A percentile compares a stretch with the other conserved stretches of the same genome.
These are phyloP conservation scores for Saprolegnia diclina DNA, from an alignment of 352 stramenopile species.

Conservation along the genomic window DNA sequence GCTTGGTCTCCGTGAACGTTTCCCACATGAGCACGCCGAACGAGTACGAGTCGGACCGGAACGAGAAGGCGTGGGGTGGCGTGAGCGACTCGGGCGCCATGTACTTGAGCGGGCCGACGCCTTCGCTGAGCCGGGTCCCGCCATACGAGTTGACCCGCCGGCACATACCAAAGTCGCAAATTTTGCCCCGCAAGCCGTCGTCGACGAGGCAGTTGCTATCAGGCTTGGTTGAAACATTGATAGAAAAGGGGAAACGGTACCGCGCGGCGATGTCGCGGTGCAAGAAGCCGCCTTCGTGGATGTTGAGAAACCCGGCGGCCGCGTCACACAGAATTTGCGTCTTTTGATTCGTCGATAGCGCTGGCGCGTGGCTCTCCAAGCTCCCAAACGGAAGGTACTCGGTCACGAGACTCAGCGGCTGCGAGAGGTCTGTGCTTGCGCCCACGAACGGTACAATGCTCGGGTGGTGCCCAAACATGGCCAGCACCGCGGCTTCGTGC, in stretches of 20 bases:
- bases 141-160: conserved; percentile 24
- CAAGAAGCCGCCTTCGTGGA: conserved; percentile 79
- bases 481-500: conserved; percentile 68
- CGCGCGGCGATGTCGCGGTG: conserved; percentile 70
- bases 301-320: conserved; percentile 67
- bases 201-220: conserved; percentile 63
- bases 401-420: conserved; percentile 63
- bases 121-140: conserved; percentile 54
- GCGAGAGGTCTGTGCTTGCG: conserved; percentile 59
- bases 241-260: background rate
- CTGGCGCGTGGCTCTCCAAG: conserved; percentile 54
- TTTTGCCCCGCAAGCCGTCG: conserved; percentile 48
- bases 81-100: conserved; percentile 77
- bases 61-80: conserved; percentile 69
- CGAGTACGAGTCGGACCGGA: conserved; percentile 75
- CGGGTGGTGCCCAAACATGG: conserved; percentile 79
- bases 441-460: conserved; percentile 77
- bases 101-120: conserved; percentile 72
- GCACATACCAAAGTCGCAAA: conserved; percentile 42
- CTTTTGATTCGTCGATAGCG: conserved; percentile 40
- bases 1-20: conserved; percentile 48
- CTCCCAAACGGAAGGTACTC: conserved; percentile 67
- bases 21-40: conserved; percentile 83
- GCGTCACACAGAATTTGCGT: conserved; percentile 67
- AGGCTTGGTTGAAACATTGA: background rate